Evolutionary conservation across 2,329 filamentous ascomycete species (phyloP).

Genomic region (Diaporthe sp.): DNA sequence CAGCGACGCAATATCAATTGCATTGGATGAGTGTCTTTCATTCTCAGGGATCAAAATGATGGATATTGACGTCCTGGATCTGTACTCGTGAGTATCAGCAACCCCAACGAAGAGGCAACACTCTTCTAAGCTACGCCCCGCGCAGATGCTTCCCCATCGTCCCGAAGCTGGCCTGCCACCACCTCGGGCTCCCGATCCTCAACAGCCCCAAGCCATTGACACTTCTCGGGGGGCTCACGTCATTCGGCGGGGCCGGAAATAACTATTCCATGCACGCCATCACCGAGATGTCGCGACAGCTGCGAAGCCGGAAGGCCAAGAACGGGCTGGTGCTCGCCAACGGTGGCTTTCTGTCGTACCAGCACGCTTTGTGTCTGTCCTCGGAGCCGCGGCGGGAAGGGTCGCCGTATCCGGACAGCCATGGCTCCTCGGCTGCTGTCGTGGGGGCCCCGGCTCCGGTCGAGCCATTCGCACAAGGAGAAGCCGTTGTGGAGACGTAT

Average conservation of each 20-base stretch:
- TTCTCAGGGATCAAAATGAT: constrained; percentile 60
- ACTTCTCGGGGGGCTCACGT: constrained; percentile 75
- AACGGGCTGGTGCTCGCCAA: constrained; percentile 75
- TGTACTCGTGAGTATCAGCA: constrained; percentile 67
- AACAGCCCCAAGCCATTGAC: constrained; percentile 67
- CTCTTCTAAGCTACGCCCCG: not conserved
- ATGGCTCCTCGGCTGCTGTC: not conserved
- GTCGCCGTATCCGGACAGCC: constrained; percentile 36
- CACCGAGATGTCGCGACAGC: constrained; percentile 67
- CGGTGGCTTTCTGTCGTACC: constrained; percentile 75
- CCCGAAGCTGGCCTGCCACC: constrained; percentile 74
- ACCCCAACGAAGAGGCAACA: constrained; percentile 20
- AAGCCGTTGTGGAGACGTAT: constrained; percentile 46
- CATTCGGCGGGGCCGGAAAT: constrained; percentile 79
- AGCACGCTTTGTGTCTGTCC: constrained; percentile 73
- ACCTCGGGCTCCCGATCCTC: constrained; percentile 67
- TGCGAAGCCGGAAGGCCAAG: constrained; percentile 53
- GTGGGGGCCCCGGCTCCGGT: not conserved
- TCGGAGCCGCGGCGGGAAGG: constrained; percentile 51
- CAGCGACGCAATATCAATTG: constrained; percentile 70
- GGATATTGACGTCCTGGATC: constrained; percentile 73
- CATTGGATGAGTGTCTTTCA: constrained; percentile 67
- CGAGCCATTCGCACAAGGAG: constrained; percentile 31
- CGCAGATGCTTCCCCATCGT: constrained; percentile 79
- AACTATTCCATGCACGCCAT: constrained; percentile 79